Base-by-base conservation (phyloP, 164 flowering plant genomes). In the Nelumbo lutea region DNA sequence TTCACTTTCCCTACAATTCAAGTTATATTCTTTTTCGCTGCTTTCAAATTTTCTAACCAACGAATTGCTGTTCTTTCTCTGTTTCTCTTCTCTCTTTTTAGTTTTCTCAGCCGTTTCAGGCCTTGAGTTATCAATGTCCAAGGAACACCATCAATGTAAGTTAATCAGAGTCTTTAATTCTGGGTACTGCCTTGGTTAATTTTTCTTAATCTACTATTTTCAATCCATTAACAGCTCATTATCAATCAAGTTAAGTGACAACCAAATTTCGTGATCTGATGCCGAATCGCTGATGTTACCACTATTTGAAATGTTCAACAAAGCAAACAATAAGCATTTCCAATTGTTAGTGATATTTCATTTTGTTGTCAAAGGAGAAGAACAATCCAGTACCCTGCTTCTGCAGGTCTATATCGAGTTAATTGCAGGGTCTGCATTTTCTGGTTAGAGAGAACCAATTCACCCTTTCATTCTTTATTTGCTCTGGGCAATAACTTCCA, bases 61-160 rank as follows among this genome's bases (percentile, higher is more conserved):
- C 53, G 27, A 27, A 27, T 27, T 27, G 27, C 27, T 27, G 27
- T 27, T 27, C 27, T 27, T 27, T 27, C 27, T 27, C 27, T 27
- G 27, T 27, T 59, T 8, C 53, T 8, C 42, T 4, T 66, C 44
- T 70, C 57, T 70, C 51, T 67, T 39, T n/a, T 9, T 62, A 72
- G 75, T 72, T 61, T 72, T 72, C 70, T 72, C 75, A 14, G 75
- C 75, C 15, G 75, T 72, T 43, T 38, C 10, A 50, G 62, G 7
- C 11, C 57, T 61, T 62, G 64, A 53, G 4, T 48, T 90, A 48
- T 85, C 85, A 62, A 90, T 90, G 93, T 87, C 98, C 39, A 87
- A 81, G 75, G 88, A 82, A 59, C 95, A 85, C 71, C 98, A 88
- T 70, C 78, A 81, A 59, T 87, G 98, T 93, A 87, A 88, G 91